A percentile compares a stretch with the other conserved stretches of the same genome.
Conservation (phyloP, 2,329 filamentous ascomycete species). For the Colletotrichum kahawae region DNA sequence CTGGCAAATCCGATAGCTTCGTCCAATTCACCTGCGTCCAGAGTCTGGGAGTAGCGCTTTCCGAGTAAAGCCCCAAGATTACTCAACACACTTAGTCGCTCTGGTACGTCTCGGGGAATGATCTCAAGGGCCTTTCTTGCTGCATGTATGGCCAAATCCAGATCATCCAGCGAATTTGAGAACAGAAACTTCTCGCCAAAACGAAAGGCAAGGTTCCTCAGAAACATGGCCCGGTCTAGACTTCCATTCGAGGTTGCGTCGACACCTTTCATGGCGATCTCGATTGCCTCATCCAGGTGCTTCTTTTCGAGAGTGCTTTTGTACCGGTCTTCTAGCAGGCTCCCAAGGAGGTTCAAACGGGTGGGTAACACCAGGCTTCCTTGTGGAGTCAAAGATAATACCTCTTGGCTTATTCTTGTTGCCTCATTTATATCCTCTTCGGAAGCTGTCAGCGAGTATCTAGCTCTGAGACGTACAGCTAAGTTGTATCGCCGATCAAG, state of each 20-base stretch:
- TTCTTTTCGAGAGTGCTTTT: not conserved
- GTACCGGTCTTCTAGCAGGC: not conserved
- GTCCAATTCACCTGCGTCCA: not conserved
- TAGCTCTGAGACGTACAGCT: not conserved
- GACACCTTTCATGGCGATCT: not conserved
- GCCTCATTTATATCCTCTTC: rapidly evolving
- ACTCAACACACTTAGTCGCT: not conserved
- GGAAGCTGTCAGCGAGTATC: not conserved
- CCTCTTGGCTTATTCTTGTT: not conserved
- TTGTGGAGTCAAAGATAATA: not conserved
- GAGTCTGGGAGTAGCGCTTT: not conserved
- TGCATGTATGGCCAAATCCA: rapidly evolving
- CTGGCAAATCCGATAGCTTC: not conserved
- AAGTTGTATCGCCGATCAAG: not conserved
- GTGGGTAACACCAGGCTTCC: rapidly evolving
- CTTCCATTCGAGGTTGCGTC: rapidly evolving
- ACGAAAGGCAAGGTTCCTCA: not conserved
- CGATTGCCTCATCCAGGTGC: not conserved
- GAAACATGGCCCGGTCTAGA: not conserved
- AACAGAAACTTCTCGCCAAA: not conserved
- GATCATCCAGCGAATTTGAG: not conserved
- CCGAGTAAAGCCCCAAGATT: not conserved
- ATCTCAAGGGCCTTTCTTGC: not conserved
- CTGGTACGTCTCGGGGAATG: not conserved
- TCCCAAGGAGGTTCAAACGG: not conserved